Evolutionary conservation across 2,329 filamentous ascomycete species (phyloP), one percentile per base, ranked within the genome.

Genomic region (Colletotrichum higginsianum): DNA sequence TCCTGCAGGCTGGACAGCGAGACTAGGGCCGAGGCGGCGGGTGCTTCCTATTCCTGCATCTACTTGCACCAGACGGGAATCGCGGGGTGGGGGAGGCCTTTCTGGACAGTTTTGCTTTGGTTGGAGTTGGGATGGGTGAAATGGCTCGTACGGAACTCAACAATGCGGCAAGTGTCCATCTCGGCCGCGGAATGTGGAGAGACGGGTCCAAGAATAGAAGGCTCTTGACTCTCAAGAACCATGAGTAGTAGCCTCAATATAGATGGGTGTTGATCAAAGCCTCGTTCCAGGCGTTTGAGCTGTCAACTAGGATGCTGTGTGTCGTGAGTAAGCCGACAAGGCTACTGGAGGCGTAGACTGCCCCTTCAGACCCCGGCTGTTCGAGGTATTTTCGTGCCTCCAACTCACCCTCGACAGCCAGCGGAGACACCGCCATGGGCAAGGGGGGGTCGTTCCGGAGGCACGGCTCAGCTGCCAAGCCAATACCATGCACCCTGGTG

Each of bases 391-490:
- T 57, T 53, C 44, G 49, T 35, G 44, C 52, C 61, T 56, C 66
- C 21, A 58, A 47, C 49, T 26, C n/a, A 47, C 49, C n/a, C n/a
- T 23, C 13, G 26, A 21, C 40, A 38, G n/a, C 26, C 38, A 53
- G 30, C 30, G 30, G 30, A 30, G 30, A 30, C 30, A 30, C 8
- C 30, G 30, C 30, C 30, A 11, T 0, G 30, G 30, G 30, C 23
- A 4, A 2, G 8, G 30, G 9, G 8, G 8, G 23, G 52, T 13
- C 44, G 40, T 26, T 16, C 52, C 52, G 23, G 57, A 44, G 63
- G 49, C 35, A 56, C 56, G 11, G 55, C 49, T 63, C 44, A 67
- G 52, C 58, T 55, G 68, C 58, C 68, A 68, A 68, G 68, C 68
- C 58, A 46, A 63, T 68, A 42, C 52, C 44, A 52, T 71, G 58